A percentile compares a stretch with the other conserved stretches of the same genome.
These are phyloP conservation scores for Papiliotrema fonsecae DNA, from an alignment of 1,284 basidiomycete genomes.

Conservation along the genomic window DNA sequence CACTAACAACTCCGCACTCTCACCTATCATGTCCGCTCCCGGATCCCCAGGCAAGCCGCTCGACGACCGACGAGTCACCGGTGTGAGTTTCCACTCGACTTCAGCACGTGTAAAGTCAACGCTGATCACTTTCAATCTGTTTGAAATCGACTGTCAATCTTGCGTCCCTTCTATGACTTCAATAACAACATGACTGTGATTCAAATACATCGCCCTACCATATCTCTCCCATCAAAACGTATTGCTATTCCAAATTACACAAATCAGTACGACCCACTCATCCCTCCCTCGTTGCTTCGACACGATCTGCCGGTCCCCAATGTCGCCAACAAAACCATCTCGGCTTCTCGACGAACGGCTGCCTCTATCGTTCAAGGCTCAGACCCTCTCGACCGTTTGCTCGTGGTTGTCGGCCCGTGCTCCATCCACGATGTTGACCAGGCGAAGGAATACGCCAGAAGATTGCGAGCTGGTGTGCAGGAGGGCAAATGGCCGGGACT, in stretches of 20 bases:
- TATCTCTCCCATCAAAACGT: neutral
- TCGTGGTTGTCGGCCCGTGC: slow-evolving; percentile 93
- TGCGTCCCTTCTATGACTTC: neutral
- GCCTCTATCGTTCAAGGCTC: slow-evolving; percentile 74
- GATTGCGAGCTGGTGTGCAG: slow-evolving; percentile 61
- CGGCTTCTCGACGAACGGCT: slow-evolving; percentile 68
- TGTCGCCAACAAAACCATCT: slow-evolving; percentile 59
- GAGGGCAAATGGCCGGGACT: slow-evolving; percentile 66
- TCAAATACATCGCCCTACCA: neutral
- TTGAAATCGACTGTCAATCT: neutral
- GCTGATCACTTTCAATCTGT: neutral
- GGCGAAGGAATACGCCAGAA: slow-evolving; percentile 81
- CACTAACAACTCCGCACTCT: no score
- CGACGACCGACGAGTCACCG: slow-evolving; percentile 43
- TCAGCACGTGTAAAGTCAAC: neutral
- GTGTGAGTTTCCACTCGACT: slow-evolving; percentile 27
- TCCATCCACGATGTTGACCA: slow-evolving; percentile 88
- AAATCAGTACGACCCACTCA: slow-evolving; percentile 82
- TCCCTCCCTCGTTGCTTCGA: slow-evolving; percentile 81
- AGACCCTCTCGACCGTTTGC: slow-evolving; percentile 64
- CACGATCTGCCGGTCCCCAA: slow-evolving; percentile 64
- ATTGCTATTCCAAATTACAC: neutral
- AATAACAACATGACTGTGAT: neutral
- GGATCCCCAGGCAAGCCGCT: slow-evolving; percentile 35
- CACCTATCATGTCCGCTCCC: slow-evolving; percentile 1